Base-by-base conservation (phyloP, 1,284 basidiomycete genomes). In the Gomphus sp. region DNA sequence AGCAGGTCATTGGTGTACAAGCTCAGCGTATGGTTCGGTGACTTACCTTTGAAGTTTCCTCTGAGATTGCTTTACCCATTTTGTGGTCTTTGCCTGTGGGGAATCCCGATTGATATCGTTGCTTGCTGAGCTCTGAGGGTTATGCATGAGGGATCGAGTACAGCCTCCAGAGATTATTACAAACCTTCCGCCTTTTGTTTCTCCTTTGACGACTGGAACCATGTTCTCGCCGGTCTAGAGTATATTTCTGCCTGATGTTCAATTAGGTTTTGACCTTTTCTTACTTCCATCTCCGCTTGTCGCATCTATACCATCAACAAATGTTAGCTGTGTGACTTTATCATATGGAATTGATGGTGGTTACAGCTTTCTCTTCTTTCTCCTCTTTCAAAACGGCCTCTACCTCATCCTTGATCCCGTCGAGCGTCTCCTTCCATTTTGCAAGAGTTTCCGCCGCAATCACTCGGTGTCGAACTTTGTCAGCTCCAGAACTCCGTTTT, bases 241-340 rank as follows among this genome's bases (percentile, higher is more conserved):
- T 87, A 92, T 66, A 99, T 99, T 74, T 99, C 97, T n/a, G 82
- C 84, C 70, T 91, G 82, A 67, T 99, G 93, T 69, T 95, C 87
- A 57, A 98, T 85, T 80, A 99, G 86, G 70, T 99, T 99, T 71
- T 97, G 84, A 41, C 95, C 92, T 73, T 98, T 99, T 65, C 81
- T 87, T 22, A 99, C 68, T 72, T 99, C 92, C 93, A 98, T 98
- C 72, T 99, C 97, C 3, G 93, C 95, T 70, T 83, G 84, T 44
- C 90, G 84, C 55, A 95, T 73, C 88, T 93, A 66, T 0, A n/a
- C 16, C 37, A 33, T 41, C 51, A 59, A 33, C 57, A 52, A 25
- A 37, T 18, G 53, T 62, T 36, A 63, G n/a, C 7, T n/a, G 25
- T 48, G 25, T 18, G 51, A 31, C 50, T 18, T 39, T 34, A 55